These are phyloP conservation scores for Dryadomyces quercus-mongolicae DNA, from an alignment of 2,329 filamentous ascomycete genomes.

Conservation along the genomic window DNA sequence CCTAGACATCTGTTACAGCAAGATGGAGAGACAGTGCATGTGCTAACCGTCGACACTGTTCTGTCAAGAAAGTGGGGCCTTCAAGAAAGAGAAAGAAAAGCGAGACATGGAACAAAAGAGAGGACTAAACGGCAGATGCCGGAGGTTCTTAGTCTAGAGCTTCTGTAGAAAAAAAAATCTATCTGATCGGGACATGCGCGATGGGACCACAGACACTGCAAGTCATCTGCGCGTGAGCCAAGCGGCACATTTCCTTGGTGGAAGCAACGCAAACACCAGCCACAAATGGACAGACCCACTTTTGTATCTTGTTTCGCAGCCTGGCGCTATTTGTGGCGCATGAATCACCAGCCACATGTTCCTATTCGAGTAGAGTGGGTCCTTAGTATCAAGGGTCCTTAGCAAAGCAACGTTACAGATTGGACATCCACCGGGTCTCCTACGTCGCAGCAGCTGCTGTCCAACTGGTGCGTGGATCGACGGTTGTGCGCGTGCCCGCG, in stretches of 20 bases:
- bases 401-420: conserved; percentile 11
- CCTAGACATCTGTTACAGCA: background rate
- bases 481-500: too few relatives aligned
- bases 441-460: background rate
- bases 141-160: too few relatives aligned
- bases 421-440: background rate
- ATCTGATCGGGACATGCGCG: too few relatives aligned
- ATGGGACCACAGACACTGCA: too few relatives aligned
- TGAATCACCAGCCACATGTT: background rate
- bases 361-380: background rate
- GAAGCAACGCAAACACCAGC: too few relatives aligned
- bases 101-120: background rate
- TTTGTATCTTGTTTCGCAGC: too few relatives aligned
- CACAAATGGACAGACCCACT: too few relatives aligned
- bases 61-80: background rate
- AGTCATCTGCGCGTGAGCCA: too few relatives aligned
- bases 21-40: background rate
- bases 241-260: too few relatives aligned
- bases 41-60: background rate
- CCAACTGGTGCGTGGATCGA: background rate
- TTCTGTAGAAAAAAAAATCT: too few relatives aligned
- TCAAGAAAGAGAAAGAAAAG: background rate
- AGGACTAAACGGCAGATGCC: background rate
- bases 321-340: background rate
- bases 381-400: background rate